These are phyloP conservation scores for Gracilaria vermiculophylla DNA, from an alignment of 23 red algal genomes.

Conservation along the genomic window DNA sequence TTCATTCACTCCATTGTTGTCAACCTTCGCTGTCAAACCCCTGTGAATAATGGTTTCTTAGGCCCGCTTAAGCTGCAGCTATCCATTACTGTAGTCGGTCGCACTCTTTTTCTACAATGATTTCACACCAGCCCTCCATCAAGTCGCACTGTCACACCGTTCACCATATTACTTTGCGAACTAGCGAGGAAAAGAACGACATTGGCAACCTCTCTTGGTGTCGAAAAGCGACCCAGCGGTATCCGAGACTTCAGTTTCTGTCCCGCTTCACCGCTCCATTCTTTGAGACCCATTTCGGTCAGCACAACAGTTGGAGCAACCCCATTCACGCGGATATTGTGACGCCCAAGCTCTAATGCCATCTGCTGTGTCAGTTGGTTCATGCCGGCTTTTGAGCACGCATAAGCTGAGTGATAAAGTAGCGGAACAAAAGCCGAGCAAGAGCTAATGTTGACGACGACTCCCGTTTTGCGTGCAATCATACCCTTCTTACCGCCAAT, in stretches of 20 bases:
- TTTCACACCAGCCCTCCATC: conserved; percentile 60
- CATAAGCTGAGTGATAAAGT: conserved; percentile 72
- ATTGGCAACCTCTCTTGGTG: conserved; percentile 61
- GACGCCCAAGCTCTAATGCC: conserved; percentile 78
- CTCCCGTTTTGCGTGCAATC: conserved; percentile 64
- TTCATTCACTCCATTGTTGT: background rate
- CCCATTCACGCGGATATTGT: conserved; percentile 77
- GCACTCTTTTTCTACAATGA: too few relatives aligned
- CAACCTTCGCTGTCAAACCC: background rate
- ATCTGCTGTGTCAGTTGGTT: conserved; percentile 75
- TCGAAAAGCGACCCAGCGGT: conserved; percentile 77
- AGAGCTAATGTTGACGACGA: conserved; percentile 78
- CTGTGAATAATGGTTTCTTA: background rate
- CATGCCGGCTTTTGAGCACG: conserved; percentile 85
- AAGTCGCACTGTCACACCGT: conserved; percentile 54
- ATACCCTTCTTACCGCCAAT: conserved; percentile 12
- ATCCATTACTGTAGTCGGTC: background rate
- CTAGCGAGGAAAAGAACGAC: conserved; percentile 66
- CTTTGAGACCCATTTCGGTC: conserved; percentile 84
- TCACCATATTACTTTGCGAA: conserved; percentile 53
- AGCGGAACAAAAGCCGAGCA: conserved; percentile 49
- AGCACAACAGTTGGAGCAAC: conserved; percentile 84
- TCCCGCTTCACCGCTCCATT: conserved; percentile 60
- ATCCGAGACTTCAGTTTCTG: conserved; percentile 72
- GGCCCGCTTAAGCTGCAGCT: background rate